Base-by-base conservation (phyloP, 441 rosid species). In the Bruguiera hainesii region DNA sequence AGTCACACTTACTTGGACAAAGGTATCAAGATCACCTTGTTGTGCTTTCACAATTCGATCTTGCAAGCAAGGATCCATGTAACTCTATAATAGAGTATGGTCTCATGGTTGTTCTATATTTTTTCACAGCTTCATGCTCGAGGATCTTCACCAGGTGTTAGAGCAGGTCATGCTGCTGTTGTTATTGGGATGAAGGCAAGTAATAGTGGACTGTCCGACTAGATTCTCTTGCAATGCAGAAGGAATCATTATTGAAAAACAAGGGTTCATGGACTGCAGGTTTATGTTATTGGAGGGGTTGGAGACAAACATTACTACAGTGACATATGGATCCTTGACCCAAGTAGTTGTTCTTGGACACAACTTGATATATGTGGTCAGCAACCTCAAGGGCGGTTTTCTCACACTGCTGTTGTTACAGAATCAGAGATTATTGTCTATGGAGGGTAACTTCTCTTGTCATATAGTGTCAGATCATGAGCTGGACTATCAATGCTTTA, bases 91-190 rank as follows among this genome's bases (percentile, higher is more conserved):
- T 31, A 29, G 67, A 57, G 19, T 31, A 5, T 19, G 57, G 20
- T 62, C 57, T 29, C n/a, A 60, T 21, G 33, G 25, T 48, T 63
- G 35, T 33, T 30, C 39, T 16, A 3, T 64, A 65, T 70, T 53
- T 35, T 68, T 11, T 69, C 23, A 37, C 83, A 89, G 93, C 67
- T 89, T 60, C 61, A 48, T 58, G 76, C 79, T 71, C 86, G 69
- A 75, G 96, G 92, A 71, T 63, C 73, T 60, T 72, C 77, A 3
- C 96, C 96, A 0, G 87, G 89, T 19, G 89, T 78, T 57, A 63
- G 96, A 80, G 96, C 96, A 19, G 96, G 96, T 23, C 93, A 89
- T 68, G 82, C 88, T 48, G 81, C 88, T 9, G 88, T 87, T 39
- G 82, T 75, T 63, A 67, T 84, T 19, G 87, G 88, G 51, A 71